Base-by-base conservation (phyloP, 129 eudicot species). In the Saposhnikovia divaricata region DNA sequence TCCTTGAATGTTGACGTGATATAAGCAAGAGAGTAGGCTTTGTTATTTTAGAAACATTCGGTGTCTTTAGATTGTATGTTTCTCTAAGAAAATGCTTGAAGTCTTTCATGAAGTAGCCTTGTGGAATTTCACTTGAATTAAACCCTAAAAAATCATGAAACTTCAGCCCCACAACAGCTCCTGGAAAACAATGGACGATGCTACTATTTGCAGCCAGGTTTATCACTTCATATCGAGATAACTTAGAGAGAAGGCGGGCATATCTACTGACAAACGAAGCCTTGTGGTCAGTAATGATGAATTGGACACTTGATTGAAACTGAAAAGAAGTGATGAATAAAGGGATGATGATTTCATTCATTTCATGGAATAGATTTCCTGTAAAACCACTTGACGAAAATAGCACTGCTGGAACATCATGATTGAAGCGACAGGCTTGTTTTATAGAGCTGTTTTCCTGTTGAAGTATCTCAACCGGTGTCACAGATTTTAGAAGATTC, bases 291-390 rank as follows among this genome's bases (percentile, higher is more conserved):
- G 86, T 83, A 12, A 85, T 40, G 2, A 89, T 72, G 68, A 91
- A 89, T 19, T 72, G 92, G 28, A 91, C 80, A 0, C 82, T 79
- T 25, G 93, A 87, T 42, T 66, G 71, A 65, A 91, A 86, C 23
- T 86, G 90, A 76, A 77, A 83, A 37, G 86, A 79, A 3, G 97
- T 89, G 44, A 89, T 79, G 55, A 77, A 91, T 15, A 91, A 78
- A 4, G 93, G 97, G 31, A 91, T 83, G 16, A 89, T 78, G 57
- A 87, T 80, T 80, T 91, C 97, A 78, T 89, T 89, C 61, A 89
- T 80, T 28, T 88, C 97, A 55, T 91, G 97, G 85, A 91, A 91
- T 0, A 84, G 80, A 84, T 91, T 91, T 76, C 91, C 97, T 2
- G 86, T 78, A 84, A 80, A 87, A 50, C 91, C 91, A 1, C 89